Conservation (phyloP, 805 yeast genomes). For the Candida corydali region DNA sequence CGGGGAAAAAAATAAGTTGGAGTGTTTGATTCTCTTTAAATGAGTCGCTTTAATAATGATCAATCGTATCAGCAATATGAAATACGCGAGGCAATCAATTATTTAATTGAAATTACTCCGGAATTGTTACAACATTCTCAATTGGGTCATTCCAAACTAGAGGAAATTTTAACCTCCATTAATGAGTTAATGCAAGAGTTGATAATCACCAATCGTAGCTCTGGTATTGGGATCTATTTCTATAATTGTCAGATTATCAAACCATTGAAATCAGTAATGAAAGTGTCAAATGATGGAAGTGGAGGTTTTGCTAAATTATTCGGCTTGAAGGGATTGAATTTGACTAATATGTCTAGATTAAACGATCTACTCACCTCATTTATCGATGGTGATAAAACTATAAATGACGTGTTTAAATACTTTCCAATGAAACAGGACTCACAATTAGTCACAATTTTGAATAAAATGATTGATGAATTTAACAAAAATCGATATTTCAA, state of each 20-base stretch:
- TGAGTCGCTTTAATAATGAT: slow-evolving; percentile 12
- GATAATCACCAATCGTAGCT: slow-evolving; percentile 59
- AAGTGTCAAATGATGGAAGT: too few relatives aligned
- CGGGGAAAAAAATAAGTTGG: too few relatives aligned
- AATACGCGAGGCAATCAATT: slow-evolving; percentile 59
- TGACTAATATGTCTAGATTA: slow-evolving; percentile 52
- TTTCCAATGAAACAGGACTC: slow-evolving; percentile 16
- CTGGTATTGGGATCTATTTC: slow-evolving; percentile 72
- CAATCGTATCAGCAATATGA: slow-evolving; percentile 36
- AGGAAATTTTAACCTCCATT: slow-evolving; percentile 53
- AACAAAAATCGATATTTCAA: slow-evolving; percentile 43
- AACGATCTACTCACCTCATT: slow-evolving; percentile 48
- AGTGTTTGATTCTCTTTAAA: too few relatives aligned
- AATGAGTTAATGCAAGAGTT: slow-evolving; percentile 61
- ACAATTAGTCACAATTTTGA: slow-evolving; percentile 39
- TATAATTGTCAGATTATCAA: slow-evolving; percentile 40
- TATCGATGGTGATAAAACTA: too few relatives aligned
- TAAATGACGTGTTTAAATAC: slow-evolving; percentile 7
- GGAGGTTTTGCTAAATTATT: slow-evolving; percentile 48
- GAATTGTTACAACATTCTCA: slow-evolving; percentile 34
- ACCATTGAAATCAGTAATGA: slow-evolving; percentile 23
- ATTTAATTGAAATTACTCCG: slow-evolving; percentile 58
- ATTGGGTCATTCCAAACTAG: slow-evolving; percentile 39
- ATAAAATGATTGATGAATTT: slow-evolving; percentile 54
- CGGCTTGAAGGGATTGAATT: slow-evolving; percentile 51